Evolutionary conservation across 352 stramenopile species (phyloP).

Genomic region (Pythium aristosporum): DNA sequence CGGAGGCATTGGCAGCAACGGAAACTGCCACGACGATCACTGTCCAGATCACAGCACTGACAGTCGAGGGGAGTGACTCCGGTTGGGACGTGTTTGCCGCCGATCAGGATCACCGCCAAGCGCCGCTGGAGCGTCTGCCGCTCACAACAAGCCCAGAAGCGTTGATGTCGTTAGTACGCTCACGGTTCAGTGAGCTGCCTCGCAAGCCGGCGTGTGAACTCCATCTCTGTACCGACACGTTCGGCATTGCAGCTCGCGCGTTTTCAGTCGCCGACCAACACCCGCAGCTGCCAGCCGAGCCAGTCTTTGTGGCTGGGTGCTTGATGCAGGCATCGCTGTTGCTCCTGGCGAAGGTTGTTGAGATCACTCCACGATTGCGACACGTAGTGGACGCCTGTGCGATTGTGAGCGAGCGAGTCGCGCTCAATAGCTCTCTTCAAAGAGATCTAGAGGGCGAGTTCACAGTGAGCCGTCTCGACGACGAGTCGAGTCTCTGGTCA

Average conservation of each 20-base stretch:
- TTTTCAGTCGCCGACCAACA: neutral
- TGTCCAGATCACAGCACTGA: slow-evolving; percentile 14
- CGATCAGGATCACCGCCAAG: slow-evolving; percentile 34
- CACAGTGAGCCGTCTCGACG: neutral
- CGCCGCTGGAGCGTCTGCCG: slow-evolving; percentile 20
- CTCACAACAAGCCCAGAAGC: slow-evolving; percentile 6
- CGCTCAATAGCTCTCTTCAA: neutral
- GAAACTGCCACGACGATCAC: slow-evolving; percentile 13
- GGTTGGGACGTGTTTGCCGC: slow-evolving; percentile 28
- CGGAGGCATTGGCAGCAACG: slow-evolving; percentile 20
- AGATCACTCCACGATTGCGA: neutral
- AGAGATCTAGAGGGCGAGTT: neutral
- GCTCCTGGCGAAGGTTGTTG: slow-evolving; percentile 7
- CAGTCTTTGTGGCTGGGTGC: slow-evolving; percentile 25
- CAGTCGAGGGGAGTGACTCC: neutral
- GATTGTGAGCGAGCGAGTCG: slow-evolving; percentile 5
- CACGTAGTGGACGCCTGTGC: slow-evolving; percentile 10
- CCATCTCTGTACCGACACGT: slow-evolving; percentile 36
- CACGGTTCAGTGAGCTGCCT: slow-evolving; percentile 17
- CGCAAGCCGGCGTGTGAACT: slow-evolving; percentile 21
- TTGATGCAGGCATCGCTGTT: slow-evolving; percentile 32
- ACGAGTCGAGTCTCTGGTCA: slow-evolving; percentile 1
- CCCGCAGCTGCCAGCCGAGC: neutral
- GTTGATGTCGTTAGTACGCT: slow-evolving; percentile 12
- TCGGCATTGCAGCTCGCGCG: slow-evolving; percentile 2